Evolutionary conservation across 768 basidiomycete species (phyloP), one percentile per base, ranked within the genome.

Genomic region (Suillus placidus): DNA sequence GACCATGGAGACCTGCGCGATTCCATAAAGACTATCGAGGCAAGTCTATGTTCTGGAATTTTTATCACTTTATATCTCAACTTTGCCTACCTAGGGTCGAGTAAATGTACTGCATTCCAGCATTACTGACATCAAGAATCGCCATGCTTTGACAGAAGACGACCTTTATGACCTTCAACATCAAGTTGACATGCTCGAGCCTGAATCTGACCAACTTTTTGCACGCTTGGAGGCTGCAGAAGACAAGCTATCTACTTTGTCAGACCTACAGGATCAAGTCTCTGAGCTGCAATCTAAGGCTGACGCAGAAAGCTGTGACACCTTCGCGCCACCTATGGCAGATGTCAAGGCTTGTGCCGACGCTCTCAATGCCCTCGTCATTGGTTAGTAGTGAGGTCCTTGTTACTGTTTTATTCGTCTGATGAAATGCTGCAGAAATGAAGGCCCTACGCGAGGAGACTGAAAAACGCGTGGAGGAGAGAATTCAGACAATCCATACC

Each of bases 401-500:
- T 42, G 34, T 64, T 8, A 6, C 40, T 30, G 45, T 26, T 37
- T n/a, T 14, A 12, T 13, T 45, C n/a, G 13, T 13, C 61, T 71
- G 43, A 66, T 42, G 34, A 10, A 30, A 6, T 38, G 32, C 26
- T 13, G 38, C 67, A 86, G 85, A 86, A 67, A 81, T 86, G 81
- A 80, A 76, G 61, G 66, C 63, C 8, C 72, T 87, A 49, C 80
- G 79, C 3, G 79, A 82, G 56, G 80, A 74, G 47, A 77, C 80
- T 6, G 79, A 82, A 62, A 76, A 76, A 60, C 82, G 85, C 64
- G 81, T 88, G 74, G 77, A 77, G 42, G 75, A 74, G 26, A 84
- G 84, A 68, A 74, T 87, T 52, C 79, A 81, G 12, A 78, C 77
- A 5, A 76, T 88, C 13, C 77, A 79, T 64, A 73, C 72, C 14